Evolutionary conservation across 169 alveolate genomes (phyloP), one percentile per base, ranked within the genome.

Genomic region (Eimeria brunetti): DNA sequence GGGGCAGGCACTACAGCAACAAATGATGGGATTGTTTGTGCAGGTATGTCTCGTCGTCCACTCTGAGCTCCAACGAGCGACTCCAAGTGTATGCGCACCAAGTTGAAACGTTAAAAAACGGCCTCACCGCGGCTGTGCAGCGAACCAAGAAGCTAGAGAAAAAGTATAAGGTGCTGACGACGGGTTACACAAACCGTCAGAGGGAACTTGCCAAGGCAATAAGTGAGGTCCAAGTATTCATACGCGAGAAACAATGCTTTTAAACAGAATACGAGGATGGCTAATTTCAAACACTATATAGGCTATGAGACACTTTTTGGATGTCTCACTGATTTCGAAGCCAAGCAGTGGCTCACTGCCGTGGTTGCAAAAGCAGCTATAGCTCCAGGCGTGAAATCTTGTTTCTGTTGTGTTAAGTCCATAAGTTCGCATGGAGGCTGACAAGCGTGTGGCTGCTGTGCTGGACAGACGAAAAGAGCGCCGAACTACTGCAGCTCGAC

Each of bases 141-240:
- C 75, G 95, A 27, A 71, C 89, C 76, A 89, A 69, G 62, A 89
- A 89, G 80, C 88, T 89, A n/a, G 95, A 89, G 62, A 71, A 89
- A 73, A 69, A 75, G 49, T 71, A 69, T 56, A 75, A 75, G 80
- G 88, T 71, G 80, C 75, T 73, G 22, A 73, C 95, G 78, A 51
- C 76, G 62, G 95, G 95, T 36, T 89, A 89, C 62, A 69, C 76
- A 33, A 89, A 89, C 44, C 84, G 88, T 36, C 78, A 71, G 49
- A 89, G 56, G 78, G 85, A 71, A 22, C 89, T 75, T 24, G 88
- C 75, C 80, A 89, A 89, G 86, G 85, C 86, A 30, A 88, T 88
- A 24, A 24, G 94, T 88, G 73, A 71, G 94, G 51, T 14, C 20
- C 91, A 49, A n/a, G 60, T 8, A 41, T 14, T 18, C 62, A 22